Evolutionary conservation across 345 rosid genomes (phyloP), one percentile per base, ranked within the genome.

Genomic region (Rhizophora apiculata): DNA sequence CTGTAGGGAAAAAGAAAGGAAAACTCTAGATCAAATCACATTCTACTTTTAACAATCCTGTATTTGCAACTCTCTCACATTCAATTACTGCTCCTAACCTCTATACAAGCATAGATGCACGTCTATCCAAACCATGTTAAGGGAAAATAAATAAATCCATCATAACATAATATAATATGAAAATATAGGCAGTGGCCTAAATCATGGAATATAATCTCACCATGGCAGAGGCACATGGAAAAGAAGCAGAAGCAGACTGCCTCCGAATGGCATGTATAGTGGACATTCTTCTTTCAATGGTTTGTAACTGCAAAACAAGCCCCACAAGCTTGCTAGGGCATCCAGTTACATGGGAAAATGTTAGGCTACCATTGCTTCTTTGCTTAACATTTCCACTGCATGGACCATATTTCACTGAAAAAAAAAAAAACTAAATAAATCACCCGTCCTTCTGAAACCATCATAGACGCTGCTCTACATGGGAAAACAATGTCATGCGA

Each of bases 151-250:
- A 9, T 24, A 9, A 55, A 15, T 24, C 29, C 4, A 7, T 55
- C 30, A 55, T 29, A 55, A 55, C 29, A 27, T 55, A 26, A 55
- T 21, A 27, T 55, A 11, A 55, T 21, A 56, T 21, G 6, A 56
- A 27, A 56, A 22, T 10, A 56, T 15, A 56, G 2, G 30, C 60
- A 56, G 11, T 22, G 24, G 6, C 60, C 30, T 56, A 21, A 24
- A 10, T 10, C 22, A 4, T 43, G 49, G 18, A 11, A 4, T 0
- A 60, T 56, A 62, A 21, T 60, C 81, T 72, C 78, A 85, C 89
- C 65, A 68, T 26, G 65, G 85, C 76, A 24, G 81, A 69, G 61
- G 71, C 73, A 39, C 79, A 82, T 60, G 69, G 68, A 51, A 80
- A 16, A 62, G 77, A 79, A 71, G 77, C 74, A 64, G 55, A 78